Evolutionary conservation across 169 alveolate genomes (phyloP), one percentile per base, ranked within the genome.

Genomic region (Theileria parva): DNA sequence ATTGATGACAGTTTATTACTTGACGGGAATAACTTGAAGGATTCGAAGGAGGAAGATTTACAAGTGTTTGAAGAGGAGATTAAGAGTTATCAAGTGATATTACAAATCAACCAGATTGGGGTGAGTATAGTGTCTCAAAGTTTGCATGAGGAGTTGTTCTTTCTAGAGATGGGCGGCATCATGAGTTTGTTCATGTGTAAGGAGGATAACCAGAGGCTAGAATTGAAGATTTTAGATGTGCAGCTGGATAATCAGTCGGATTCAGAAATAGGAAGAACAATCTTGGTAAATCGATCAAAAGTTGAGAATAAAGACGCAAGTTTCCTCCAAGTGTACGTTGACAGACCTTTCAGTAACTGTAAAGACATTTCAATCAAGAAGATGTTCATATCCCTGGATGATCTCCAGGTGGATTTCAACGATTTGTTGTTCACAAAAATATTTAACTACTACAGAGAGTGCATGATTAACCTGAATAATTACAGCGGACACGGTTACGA

Each of bases 181-280:
- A 86, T 92, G 73, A 80, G 89, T 25, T 79, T 91, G 23, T 85
- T 87, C 61, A 86, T 84, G 76, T 88, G 85, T 88, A 88, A 91
- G 53, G 94, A 92, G 48, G 96, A 93, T 68, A 80, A 91, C 60
- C 95, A 93, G 86, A 81, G 89, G 28, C 86, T 93, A 39, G 92
- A 88, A 48, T 73, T 93, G 6, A 86, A 92, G 74, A 87, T 93
- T 37, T 85, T 92, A 21, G 95, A 91, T 71, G 92, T 93, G 4
- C 96, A 93, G 50, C 68, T 93, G 61, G 96, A 93, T 69, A 87
- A 88, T 64, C 96, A 93, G 73, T 73, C 91, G 50, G 94, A 89
- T 34, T 84, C 81, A 13, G 74, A 88, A 57, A 84, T 86, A 23
- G 37, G 50, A 60, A 74, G 87, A 53, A 87, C 88, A 17, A 85